Base-by-base conservation (phyloP, 2,329 filamentous ascomycete species). In the Lachnellula cervina region DNA sequence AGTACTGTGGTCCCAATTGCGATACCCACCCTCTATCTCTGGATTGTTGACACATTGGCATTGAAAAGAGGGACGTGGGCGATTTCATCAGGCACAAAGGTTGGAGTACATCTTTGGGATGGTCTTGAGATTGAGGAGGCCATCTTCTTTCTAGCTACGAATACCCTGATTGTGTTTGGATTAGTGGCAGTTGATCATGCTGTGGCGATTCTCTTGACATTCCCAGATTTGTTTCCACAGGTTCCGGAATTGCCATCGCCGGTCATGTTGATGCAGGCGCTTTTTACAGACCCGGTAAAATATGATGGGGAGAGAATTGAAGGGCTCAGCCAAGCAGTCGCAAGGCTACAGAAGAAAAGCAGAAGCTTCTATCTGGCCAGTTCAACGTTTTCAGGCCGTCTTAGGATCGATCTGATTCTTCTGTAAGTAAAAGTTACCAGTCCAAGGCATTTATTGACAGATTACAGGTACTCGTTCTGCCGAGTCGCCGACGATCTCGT, bases 351-450 rank as follows among this genome's bases (percentile, higher is more conserved):
- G 49, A 76, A 74, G 53, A 90, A 90, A 66, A 90, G 86, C 62
- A 78, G 86, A 48, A 89, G 86, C 63, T 90, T 90, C 68, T 89
- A 88, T 61, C 73, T 90, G 5, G 88, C 87, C 0, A 88, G 84
- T 59, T 81, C 83, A 0, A 80, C 83, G 0, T 90, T 91, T 60
- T 77, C 82, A 40, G 86, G 86, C 1, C 78, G 83, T 23, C 72
- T 90, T 7, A 79, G 87, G 5, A 83, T 86, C 32, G 87, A 90
- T 61, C 68, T 90, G 13, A 78, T 88, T 25, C 71, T 88, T 1
- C 71, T 90, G 72, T 82, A 67, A 68, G 78, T 66, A 9, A 13
- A 14, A n/a, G 5, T 25, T 9, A 3, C 16, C 13, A 19, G n/a
- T 17, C 7, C 19, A 32, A 28, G 28, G 17, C 17, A 32, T 11